Evolutionary conservation across 805 yeast species (phyloP).

Genomic region (Schwanniomyces occidentalis): DNA sequence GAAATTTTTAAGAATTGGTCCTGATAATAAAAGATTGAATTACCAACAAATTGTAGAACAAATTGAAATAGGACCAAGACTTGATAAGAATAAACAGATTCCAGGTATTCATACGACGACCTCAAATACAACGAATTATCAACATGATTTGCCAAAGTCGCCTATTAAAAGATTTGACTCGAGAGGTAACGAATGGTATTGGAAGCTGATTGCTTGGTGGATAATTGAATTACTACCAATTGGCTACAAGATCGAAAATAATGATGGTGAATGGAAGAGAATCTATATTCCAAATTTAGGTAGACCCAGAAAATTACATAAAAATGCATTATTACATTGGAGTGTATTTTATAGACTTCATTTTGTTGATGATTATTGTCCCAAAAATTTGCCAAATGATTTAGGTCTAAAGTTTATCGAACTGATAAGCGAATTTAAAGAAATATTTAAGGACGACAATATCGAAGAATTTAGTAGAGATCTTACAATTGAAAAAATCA

Average conservation of each 20-base stretch:
- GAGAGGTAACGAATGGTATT: constrained; percentile 31
- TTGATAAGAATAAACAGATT: background rate
- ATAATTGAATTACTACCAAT: constrained; percentile 59
- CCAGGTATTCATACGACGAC: background rate
- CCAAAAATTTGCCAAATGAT: constrained; percentile 25
- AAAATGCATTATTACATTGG: constrained; percentile 56
- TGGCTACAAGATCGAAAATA: constrained; percentile 50
- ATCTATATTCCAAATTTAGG: constrained; percentile 59
- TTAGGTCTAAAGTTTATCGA: constrained; percentile 18
- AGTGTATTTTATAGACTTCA: constrained; percentile 59
- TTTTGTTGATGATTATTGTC: constrained; percentile 45
- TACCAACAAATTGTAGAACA: constrained; percentile 7
- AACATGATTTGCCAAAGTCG: constrained; percentile 1
- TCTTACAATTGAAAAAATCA: constrained; percentile 17
- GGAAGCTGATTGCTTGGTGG: constrained; percentile 55
- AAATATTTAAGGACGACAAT: constrained; percentile 6
- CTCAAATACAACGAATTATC: background rate
- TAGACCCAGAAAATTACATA: constrained; percentile 49
- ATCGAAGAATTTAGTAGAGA: constrained; percentile 12
- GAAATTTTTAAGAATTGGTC: background rate
- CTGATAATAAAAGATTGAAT: constrained; percentile 3
- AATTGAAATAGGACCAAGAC: constrained; percentile 8
- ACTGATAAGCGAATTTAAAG: constrained; percentile 18
- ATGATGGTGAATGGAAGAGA: constrained; percentile 50
- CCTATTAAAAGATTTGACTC: constrained; percentile 35